Base-by-base conservation (phyloP, 805 yeast species). In the Lipomyces yamadae region DNA sequence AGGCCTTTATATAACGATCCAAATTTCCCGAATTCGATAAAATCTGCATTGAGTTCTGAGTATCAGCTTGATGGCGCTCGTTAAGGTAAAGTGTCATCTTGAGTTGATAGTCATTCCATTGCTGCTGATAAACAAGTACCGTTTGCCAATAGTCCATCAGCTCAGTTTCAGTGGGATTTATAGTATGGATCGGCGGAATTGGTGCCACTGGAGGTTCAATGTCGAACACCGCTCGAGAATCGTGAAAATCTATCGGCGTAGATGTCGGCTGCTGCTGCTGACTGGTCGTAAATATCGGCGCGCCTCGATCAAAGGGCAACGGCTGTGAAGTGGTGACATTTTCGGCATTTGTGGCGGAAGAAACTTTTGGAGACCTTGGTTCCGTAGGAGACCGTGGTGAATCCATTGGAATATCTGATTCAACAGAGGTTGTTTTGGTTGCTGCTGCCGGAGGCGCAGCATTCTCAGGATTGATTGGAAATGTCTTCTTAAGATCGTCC, bases 191-290 rank as follows among this genome's bases (percentile, higher is more conserved):
- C 8, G 74, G 76, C 8, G 63, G 57, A 8, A 18, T 32, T 6
- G 76, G 75, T 4, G 72, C 63, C 5, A n/a, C 62, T 2, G 77
- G 77, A 10, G 76, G 70, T n/a, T 54, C 24, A 34, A 75, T 54
- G 6, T 59, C 56, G 8, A 75, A 60, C 11, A 74, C 64, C 4
- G 60, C 55, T 3, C 65, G 53, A 6, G 73, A 69, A 56, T 66
- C 70, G 56, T 73, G 74, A 30, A 66, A 59, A 58, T 74, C 75
- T 13, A 66, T 39, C 2, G 53, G 52, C 18, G 64, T 48, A n/a
- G 61, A 30, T 7, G 33, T 48, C 24, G 60, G 60, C 55, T 58
- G 61, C 37, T 42, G 53, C n/a, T 42, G 53, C n/a, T 35, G 52
- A 30, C 24, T 24, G 4, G 33, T 29, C 24, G 61, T 29, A 5